Evolutionary conservation across 495 filamentous ascomycete species (phyloP), one percentile per base, ranked within the genome.

Genomic region (Choiromyces venosus): DNA sequence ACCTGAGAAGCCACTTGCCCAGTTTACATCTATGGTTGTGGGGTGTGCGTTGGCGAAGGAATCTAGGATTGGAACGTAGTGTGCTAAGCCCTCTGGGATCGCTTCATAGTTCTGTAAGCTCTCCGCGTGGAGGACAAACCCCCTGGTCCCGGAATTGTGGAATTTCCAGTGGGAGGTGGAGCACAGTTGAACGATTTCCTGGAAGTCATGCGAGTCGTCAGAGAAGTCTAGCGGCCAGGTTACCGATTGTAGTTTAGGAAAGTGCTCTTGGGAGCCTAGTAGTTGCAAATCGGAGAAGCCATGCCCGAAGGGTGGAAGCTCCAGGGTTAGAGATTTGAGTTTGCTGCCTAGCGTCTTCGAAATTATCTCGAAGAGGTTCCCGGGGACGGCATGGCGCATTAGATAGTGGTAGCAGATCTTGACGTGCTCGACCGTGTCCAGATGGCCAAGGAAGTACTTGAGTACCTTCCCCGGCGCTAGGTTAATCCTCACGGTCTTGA

Each of bases 81-180:
- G 12, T 16, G 52, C 52, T 61, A 61, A 18, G 12, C 25, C 52
- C 7, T 33, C 52, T 16, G 25, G 52, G 4, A 61, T 33, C 52
- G 25, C 25, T 33, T 33, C 52, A 4, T 61, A 61, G 33, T 61
- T 61, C 33, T 61, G 52, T 33, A 61, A 29, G 12, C 10, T 61
- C 52, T 33, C 52, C 0, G 52, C 52, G 12, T 29, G 52, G 52
- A 61, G 52, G 25, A 61, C 16, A 29, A 16, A 29, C 12, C 52
- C 52, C 12, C 52, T 33, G 25, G 52, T 33, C 52, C 25, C 12
- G 12, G 52, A 61, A 61, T 61, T 61, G 52, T 12, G 3, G 25
- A 61, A 61, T 61, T 61, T 33, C 52, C 52, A 61, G 52, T 61
- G 52, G 25, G 52, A 61, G 25, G 52, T 61, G 25, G 52, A 61